Base-by-base conservation (phyloP, 1,284 basidiomycete genomes). In the Anthracocystis panici-leucophaei region DNA sequence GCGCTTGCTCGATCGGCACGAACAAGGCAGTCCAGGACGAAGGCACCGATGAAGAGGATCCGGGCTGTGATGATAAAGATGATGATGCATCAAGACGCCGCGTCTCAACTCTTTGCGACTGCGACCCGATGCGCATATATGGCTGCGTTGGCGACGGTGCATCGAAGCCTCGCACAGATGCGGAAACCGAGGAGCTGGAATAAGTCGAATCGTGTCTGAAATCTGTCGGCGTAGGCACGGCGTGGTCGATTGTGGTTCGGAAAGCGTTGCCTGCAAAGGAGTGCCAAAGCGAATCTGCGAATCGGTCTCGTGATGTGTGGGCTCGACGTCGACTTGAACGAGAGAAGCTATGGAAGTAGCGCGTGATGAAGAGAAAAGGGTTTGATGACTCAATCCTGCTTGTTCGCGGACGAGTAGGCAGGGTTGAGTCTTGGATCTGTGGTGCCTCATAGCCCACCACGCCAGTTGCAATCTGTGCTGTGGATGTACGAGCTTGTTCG, bases 321-420 rank as follows among this genome's bases (percentile, higher is more conserved):
- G 23, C 16, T 41, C 38, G 21, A 27, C 38, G 51, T 53, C 58
- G 25, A 55, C 33, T 23, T 65, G 33, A 14, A 56, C 49, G 5
- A 65, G 64, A 0, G 67, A 70, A 3, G 57, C 54, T 11, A 70
- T 70, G 1, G 57, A 64, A 0, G 62, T 57, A 8, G 67, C 33
- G 3, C 58, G 61, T 2, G 61, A 64, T 12, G 57, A 61, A 16
- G 68, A 71, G 5, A 65, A 33, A 65, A 71, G 3, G 62, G 62
- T 25, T 65, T 61, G 68, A 11, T 52, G 16, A 12, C 23, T 50
- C 40, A 62, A 14, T 0, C 68, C 68, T 27, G n/a, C 68, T 71
- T 5, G 62, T 71, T n/a, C 58, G 55, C 27, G 68, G 68, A 14
- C 62, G 52, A 51, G 56, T 21, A 9, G 45, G 51, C 11, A 54